Evolutionary conservation across 371 early-diverging fungal species (phyloP).

Genomic region (Mucor lusitanicus): DNA sequence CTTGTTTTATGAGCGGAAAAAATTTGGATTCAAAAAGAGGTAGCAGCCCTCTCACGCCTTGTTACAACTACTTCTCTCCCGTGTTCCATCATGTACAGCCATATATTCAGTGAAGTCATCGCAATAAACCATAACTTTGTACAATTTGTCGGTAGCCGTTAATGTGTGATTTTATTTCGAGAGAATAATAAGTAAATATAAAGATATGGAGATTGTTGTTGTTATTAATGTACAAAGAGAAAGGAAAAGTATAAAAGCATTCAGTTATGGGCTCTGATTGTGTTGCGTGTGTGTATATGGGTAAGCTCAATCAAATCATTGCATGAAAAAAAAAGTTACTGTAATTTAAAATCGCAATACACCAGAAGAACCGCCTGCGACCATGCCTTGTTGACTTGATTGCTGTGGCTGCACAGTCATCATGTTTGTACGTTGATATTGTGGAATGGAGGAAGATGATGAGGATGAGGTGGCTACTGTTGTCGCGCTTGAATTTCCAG

Average conservation of each 20-base stretch:
- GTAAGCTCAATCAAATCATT: background rate
- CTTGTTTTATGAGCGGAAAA: constrained; percentile 93
- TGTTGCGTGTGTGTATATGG: background rate
- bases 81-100: background rate
- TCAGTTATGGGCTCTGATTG: background rate
- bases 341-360: constrained; percentile 25
- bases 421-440: constrained; percentile 13
- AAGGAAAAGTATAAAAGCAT: background rate
- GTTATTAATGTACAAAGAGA: constrained; percentile 11
- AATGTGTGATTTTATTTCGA: background rate
- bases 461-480: background rate
- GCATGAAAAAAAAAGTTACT: background rate
- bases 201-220: background rate
- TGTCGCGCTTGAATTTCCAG: background rate
- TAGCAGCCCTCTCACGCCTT: constrained; percentile 19
- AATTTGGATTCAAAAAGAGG: constrained; percentile 80
- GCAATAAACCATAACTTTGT: background rate
- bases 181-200: background rate
- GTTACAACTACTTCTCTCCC: background rate
- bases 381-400: constrained; percentile 27
- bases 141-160: background rate
- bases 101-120: background rate
- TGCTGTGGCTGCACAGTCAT: constrained; percentile 14
- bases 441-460: constrained; percentile 1
- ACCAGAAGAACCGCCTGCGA: constrained; percentile 26